These are phyloP conservation scores for Neonectria hederae DNA, from an alignment of 2,329 filamentous ascomycete species.

Conservation along the genomic window DNA sequence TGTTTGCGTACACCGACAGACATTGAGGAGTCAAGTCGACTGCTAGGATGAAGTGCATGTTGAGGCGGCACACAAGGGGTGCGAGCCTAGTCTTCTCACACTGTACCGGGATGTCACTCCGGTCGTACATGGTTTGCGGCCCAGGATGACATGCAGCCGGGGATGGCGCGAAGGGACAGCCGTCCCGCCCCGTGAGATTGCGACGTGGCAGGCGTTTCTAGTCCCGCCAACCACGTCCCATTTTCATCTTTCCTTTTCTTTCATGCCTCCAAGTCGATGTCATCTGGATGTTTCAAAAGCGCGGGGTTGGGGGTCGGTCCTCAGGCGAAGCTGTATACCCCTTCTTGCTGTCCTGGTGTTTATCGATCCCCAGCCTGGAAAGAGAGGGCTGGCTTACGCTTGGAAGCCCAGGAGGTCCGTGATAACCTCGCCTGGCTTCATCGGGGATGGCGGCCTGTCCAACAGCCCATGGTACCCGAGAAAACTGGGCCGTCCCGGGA, in stretches of 20 bases:
- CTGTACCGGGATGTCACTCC: slow-evolving; percentile 35
- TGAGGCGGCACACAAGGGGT: background rate
- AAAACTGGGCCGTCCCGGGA: slow-evolving; percentile 46
- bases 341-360: slow-evolving; percentile 5
- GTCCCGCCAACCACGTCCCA: slow-evolving; percentile 24
- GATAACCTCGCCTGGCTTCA: slow-evolving; percentile 33
- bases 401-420: slow-evolving; percentile 26
- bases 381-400: slow-evolving; percentile 9
- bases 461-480: slow-evolving; percentile 32
- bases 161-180: slow-evolving; percentile 42
- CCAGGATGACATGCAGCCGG: slow-evolving; percentile 44
- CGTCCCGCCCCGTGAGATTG: slow-evolving; percentile 45
- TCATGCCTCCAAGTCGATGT: background rate
- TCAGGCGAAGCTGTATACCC: background rate
- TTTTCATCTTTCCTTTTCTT: slow-evolving; percentile 15
- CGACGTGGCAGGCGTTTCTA: slow-evolving; percentile 40
- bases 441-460: slow-evolving; percentile 36
- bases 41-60: background rate
- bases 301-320: background rate
- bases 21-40: slow-evolving; percentile 2
- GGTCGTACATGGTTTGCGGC: slow-evolving; percentile 28
- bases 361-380: background rate
- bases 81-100: slow-evolving; percentile 22
- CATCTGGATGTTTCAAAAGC: background rate
- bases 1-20: background rate